phyloP scores from a whole-genome alignment of 1,284 basidiomycete species.

The Melampsora americana region DNA sequence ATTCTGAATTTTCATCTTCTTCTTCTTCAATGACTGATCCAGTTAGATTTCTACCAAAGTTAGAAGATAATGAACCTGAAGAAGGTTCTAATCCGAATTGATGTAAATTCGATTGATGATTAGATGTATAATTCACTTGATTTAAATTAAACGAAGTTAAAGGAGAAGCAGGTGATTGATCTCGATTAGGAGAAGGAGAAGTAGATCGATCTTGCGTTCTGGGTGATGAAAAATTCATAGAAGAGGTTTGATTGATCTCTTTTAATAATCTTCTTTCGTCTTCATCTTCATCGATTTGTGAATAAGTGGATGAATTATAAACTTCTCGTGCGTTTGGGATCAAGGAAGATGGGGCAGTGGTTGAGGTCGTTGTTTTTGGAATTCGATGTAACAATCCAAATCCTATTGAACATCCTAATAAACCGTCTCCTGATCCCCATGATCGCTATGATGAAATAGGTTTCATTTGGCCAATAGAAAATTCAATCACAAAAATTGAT shows the following conservation, averaged over 20 bases:
- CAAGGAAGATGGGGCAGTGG: slow-evolving; percentile 31
- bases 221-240: background rate
- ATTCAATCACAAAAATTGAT: background rate
- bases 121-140: background rate
- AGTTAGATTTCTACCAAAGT: background rate
- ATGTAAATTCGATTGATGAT: background rate
- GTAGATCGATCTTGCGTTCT: background rate
- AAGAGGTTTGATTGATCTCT: background rate
- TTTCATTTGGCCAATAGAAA: background rate
- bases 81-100: background rate
- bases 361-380: slow-evolving; percentile 57
- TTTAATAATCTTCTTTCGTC: background rate
- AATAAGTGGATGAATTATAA: background rate
- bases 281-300: background rate
- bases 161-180: background rate
- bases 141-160: background rate
- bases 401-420: slow-evolving; percentile 86
- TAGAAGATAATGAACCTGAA: background rate
- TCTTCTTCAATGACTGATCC: background rate
- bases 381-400: slow-evolving; percentile 82
- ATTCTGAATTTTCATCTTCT: background rate
- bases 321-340: slow-evolving; percentile 14
- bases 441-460: slow-evolving; percentile 60
- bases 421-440: slow-evolving; percentile 83
- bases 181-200: background rate